Evolutionary conservation across 139 green algal genomes (phyloP).

Genomic region (Raphidocelis subcapitata): DNA sequence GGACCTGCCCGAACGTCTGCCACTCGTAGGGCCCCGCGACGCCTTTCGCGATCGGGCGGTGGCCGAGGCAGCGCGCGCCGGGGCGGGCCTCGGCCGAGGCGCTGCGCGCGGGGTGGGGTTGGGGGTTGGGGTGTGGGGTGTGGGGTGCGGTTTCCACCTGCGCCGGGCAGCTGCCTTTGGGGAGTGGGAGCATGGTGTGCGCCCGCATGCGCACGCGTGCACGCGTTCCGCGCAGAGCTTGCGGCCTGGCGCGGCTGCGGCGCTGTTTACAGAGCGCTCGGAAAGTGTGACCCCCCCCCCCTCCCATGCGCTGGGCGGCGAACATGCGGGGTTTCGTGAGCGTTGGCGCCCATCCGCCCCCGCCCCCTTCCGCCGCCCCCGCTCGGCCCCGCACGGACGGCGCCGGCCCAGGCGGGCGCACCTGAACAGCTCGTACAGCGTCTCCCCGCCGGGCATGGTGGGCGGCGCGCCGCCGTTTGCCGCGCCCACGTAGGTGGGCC

Average conservation of each 20-base stretch:
- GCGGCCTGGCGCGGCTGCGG: too few relatives aligned
- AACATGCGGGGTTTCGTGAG: too few relatives aligned
- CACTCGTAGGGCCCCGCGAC: conserved; percentile 38
- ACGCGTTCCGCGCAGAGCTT: too few relatives aligned
- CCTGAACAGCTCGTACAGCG: conserved; percentile 66
- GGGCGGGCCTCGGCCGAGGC: conserved; percentile 9
- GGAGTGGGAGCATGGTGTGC: too few relatives aligned
- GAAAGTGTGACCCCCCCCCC: too few relatives aligned
- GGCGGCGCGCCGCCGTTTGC: conserved; percentile 47
- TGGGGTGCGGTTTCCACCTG: background rate
- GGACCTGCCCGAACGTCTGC: conserved; percentile 50
- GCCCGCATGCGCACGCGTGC: too few relatives aligned
- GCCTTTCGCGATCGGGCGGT: conserved; percentile 18
- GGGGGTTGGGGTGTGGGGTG: background rate
- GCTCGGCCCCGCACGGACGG: too few relatives aligned
- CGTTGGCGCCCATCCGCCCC: too few relatives aligned
- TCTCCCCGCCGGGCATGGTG: conserved; percentile 42
- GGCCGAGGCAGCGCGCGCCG: conserved; percentile 48
- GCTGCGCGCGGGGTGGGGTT: background rate
- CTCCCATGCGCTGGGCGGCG: too few relatives aligned
- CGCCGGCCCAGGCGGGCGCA: too few relatives aligned
- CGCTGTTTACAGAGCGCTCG: too few relatives aligned
- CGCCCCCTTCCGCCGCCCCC: too few relatives aligned
- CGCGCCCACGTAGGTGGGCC: conserved; percentile 35
- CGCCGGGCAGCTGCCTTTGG: background rate